Percentiles rank a stretch among this genome's conserved stretches.
phyloP scores from a whole-genome alignment of 768 basidiomycete genomes.

The Crassisporium funariophilum region DNA sequence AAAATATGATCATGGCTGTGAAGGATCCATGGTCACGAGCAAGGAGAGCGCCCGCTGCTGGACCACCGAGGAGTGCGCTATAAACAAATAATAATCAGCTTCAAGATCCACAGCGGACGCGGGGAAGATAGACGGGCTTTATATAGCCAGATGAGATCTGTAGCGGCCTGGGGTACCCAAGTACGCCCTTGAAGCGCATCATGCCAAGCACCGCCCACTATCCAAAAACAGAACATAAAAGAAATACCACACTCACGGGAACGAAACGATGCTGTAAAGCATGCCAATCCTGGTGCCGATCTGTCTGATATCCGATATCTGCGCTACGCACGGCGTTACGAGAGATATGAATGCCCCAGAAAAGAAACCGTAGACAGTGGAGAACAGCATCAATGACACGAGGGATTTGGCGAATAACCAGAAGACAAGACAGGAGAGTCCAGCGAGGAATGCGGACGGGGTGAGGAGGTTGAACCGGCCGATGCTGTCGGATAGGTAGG shows the following conservation, averaged over 20 bases:
- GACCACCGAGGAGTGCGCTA: constrained; percentile 66
- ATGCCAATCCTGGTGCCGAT: constrained; percentile 67
- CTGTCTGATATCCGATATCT: constrained; percentile 59
- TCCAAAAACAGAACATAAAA: constrained; percentile 2
- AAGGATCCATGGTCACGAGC: constrained; percentile 44
- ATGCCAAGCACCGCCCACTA: background rate
- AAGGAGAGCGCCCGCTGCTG: constrained; percentile 62
- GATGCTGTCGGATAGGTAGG: constrained; percentile 62
- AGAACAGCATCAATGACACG: constrained; percentile 49
- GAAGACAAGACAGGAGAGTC: constrained; percentile 56
- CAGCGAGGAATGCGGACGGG: constrained; percentile 63
- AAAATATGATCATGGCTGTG: constrained; percentile 57
- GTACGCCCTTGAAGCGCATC: background rate
- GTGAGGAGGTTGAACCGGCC: constrained; percentile 70
- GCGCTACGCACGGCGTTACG: constrained; percentile 66
- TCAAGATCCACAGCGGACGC: background rate
- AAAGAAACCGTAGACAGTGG: constrained; percentile 61
- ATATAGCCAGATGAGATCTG: background rate
- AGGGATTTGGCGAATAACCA: constrained; percentile 54
- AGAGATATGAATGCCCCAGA: constrained; percentile 72
- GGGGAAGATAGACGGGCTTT: background rate
- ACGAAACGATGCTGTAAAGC: constrained; percentile 63
- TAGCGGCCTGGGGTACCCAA: background rate
- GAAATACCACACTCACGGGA: constrained; percentile 57
- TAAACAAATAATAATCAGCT: constrained; percentile 2